These are phyloP conservation scores for Pouteria glomerata DNA, from an alignment of 148 eudicot genomes.

Conservation along the genomic window DNA sequence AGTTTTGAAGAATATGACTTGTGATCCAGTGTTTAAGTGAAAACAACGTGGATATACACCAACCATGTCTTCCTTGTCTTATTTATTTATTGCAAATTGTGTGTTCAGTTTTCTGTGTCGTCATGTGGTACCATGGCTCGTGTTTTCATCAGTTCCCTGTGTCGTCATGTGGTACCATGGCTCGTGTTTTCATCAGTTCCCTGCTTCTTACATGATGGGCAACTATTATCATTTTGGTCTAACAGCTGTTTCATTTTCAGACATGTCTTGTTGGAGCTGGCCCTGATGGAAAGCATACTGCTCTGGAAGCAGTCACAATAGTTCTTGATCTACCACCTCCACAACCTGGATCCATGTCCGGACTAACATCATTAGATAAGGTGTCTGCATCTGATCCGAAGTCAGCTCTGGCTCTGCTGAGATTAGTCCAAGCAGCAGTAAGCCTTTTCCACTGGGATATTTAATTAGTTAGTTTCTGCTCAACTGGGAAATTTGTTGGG, in stretches of 20 bases:
- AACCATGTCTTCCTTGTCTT: no score
- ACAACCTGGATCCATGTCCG: slow-evolving; percentile 86
- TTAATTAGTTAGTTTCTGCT: not conserved
- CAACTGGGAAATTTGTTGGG: not conserved
- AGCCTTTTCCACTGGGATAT: slow-evolving; percentile 19
- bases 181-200: no score
- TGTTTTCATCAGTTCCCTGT: no score
- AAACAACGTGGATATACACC: no score
- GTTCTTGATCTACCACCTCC: slow-evolving; percentile 99
- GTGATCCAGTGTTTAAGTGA: no score
- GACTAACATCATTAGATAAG: slow-evolving; percentile 81
- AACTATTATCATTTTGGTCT: not conserved
- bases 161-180: no score
- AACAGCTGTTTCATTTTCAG: slow-evolving; percentile 29
- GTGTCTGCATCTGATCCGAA: slow-evolving; percentile 98
- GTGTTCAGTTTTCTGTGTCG: no score
- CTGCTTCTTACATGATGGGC: no score
- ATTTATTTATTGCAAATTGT: no score
- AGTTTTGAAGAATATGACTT: no score
- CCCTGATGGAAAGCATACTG: slow-evolving; percentile 94
- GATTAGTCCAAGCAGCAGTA: slow-evolving; percentile 99
- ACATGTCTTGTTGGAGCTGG: slow-evolving; percentile 98
- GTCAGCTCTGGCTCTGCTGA: slow-evolving; percentile 92
- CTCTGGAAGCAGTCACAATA: slow-evolving; percentile 94
- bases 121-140: no score